Percentiles rank a stretch among this genome's conserved stretches.
phyloP scores from a whole-genome alignment of 331 rosid species.

The Phaseolus coccineus region DNA sequence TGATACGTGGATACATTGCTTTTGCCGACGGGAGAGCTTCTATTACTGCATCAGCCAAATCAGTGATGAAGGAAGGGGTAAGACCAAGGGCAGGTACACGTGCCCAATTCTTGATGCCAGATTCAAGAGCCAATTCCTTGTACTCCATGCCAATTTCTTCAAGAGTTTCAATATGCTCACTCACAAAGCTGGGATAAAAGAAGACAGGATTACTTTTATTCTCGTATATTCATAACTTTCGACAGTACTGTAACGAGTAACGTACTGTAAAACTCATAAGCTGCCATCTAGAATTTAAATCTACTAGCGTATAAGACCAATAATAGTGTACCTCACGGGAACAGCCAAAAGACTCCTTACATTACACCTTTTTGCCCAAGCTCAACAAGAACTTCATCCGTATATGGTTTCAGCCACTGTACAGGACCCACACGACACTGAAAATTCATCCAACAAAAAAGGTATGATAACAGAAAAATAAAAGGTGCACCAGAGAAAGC shows the following conservation, averaged over 20 bases:
- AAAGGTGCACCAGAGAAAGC: conserved; percentile 3
- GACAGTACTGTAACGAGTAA: neutral
- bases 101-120: conserved; percentile 94
- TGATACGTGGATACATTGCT: conserved; percentile 57
- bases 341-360: conserved; percentile 82
- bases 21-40: conserved; percentile 75
- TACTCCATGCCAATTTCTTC: conserved; percentile 99
- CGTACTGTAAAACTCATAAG: neutral
- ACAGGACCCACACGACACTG: conserved; percentile 99
- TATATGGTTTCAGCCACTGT: conserved; percentile 86
- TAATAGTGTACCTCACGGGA: conserved; percentile 83
- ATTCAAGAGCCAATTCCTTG: conserved; percentile 89
- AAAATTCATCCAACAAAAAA: conserved; percentile 41
- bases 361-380: conserved; percentile 93
- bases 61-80: conserved; percentile 82
- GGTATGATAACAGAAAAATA: conserved; percentile 23
- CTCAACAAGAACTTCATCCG: conserved; percentile 56
- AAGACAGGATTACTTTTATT: conserved; percentile 16
- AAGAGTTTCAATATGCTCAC: conserved; percentile 98
- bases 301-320: neutral
- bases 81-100: conserved; percentile 98
- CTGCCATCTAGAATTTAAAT: conserved; percentile 3
- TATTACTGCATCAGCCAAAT: conserved; percentile 55
- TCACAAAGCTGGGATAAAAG: conserved; percentile 76
- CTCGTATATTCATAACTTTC: conserved; percentile 10